phyloP scores from a whole-genome alignment of 2,329 filamentous ascomycete genomes.

The Calonectria fujianensis region DNA sequence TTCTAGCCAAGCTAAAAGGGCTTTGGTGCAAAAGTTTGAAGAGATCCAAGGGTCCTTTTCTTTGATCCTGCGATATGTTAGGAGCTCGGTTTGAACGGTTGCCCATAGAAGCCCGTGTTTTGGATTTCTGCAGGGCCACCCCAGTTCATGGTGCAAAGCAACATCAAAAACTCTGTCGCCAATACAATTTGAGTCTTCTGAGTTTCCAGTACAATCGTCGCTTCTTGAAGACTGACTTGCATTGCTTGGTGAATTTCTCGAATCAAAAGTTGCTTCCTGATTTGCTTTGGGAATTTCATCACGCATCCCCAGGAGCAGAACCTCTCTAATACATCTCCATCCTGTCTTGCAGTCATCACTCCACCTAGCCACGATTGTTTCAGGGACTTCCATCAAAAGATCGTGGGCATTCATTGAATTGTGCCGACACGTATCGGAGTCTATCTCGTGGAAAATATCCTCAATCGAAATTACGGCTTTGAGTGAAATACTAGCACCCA shows the following conservation, averaged over 20 bases:
- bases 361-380: background rate
- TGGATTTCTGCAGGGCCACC: constrained; percentile 15
- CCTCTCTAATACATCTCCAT: background rate
- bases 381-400: background rate
- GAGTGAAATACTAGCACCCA: constrained; percentile 2
- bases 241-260: background rate
- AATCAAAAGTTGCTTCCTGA: background rate
- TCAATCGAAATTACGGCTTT: background rate
- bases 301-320: background rate
- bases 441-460: background rate
- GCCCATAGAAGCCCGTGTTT: constrained; percentile 38
- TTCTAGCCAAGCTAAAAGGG: constrained; percentile 19
- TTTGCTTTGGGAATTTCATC: background rate
- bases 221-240: no score
- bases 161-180: no score
- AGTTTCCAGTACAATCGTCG: no score
- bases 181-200: no score
- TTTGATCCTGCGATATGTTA: constrained; percentile 35
- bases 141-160: background rate
- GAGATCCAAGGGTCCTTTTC: constrained; percentile 39
- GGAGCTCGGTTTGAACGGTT: constrained; percentile 38
- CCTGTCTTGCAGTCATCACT: background rate
- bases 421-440: background rate
- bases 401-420: background rate
- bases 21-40: constrained; percentile 28